A percentile compares a stretch with the other conserved stretches of the same genome.
phyloP scores from a whole-genome alignment of 805 yeast genomes.

The Candida dajiaensis region DNA sequence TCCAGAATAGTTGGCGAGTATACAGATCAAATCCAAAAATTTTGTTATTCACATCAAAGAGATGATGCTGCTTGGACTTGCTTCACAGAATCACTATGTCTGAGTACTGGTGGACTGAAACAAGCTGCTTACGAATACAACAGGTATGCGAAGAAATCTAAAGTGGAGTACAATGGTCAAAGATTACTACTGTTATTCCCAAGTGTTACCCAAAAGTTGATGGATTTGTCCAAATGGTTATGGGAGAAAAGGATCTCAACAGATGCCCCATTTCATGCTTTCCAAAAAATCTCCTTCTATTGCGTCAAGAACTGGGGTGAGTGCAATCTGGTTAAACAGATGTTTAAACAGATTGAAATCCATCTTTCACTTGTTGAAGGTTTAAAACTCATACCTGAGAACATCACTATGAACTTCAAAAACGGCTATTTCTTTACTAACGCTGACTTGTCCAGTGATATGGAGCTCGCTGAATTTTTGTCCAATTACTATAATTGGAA shows the following conservation, averaged over 20 bases:
- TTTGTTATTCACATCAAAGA: conserved; percentile 21
- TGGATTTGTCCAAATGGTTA: conserved; percentile 16
- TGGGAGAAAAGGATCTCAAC: conserved; percentile 14
- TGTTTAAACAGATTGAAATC: conserved; percentile 16
- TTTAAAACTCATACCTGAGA: conserved; percentile 11
- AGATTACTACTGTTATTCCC: conserved; percentile 4
- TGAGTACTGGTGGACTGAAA: conserved; percentile 6
- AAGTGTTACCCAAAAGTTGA: conserved; percentile 6
- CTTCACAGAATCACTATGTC: conserved; percentile 7
- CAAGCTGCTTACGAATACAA: conserved; percentile 12
- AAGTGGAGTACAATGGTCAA: background rate
- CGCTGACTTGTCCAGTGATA: conserved; percentile 11
- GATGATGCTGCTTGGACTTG: conserved; percentile 34
- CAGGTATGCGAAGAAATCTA: background rate
- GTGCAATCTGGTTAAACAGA: conserved; percentile 8
- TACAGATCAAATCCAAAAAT: conserved; percentile 10
- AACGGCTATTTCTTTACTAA: conserved; percentile 12
- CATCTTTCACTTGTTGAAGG: conserved; percentile 16
- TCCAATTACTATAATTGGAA: conserved; percentile 18
- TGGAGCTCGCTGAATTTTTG: conserved; percentile 6
- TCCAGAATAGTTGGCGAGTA: background rate
- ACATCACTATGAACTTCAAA: conserved; percentile 8
- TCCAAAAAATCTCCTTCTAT: conserved; percentile 12
- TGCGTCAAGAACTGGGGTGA: conserved; percentile 11
- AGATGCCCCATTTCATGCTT: conserved; percentile 19